Conservation (phyloP, 176 grass and related monocot genomes). For the Rhynchospora breviuscula region DNA sequence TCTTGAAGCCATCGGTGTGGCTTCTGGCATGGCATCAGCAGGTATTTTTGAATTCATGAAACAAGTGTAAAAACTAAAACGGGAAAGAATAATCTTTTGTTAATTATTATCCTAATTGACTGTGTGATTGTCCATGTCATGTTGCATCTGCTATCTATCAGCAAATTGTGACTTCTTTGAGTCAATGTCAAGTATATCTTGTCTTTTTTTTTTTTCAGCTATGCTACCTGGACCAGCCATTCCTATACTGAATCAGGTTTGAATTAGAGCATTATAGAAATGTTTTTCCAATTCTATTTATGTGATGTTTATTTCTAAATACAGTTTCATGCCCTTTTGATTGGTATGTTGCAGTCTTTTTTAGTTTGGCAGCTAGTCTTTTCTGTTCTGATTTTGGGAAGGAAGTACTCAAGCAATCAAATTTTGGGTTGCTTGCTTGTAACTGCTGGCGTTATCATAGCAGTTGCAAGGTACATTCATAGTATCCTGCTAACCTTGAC, state of each 20-base stretch:
- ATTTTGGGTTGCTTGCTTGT: slow-evolving; percentile 82
- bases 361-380: slow-evolving; percentile 90
- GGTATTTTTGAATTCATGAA: slow-evolving; percentile 31
- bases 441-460: slow-evolving; percentile 62
- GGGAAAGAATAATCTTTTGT: background rate
- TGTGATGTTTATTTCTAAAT: background rate
- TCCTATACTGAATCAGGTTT: slow-evolving; percentile 90
- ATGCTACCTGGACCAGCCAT: slow-evolving; percentile 81
- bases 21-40: slow-evolving; percentile 89
- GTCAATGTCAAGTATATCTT: slow-evolving; percentile 8
- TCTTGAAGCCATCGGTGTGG: slow-evolving; percentile 72
- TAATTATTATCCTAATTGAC: slow-evolving; percentile 12
- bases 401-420: slow-evolving; percentile 70
- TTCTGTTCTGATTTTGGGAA: slow-evolving; percentile 67
- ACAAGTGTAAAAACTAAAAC: background rate
- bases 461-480: slow-evolving; percentile 58
- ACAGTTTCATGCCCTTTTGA: background rate
- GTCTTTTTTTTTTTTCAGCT: slow-evolving; percentile 36
- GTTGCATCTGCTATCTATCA: background rate
- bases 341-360: slow-evolving; percentile 72
- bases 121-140: background rate
- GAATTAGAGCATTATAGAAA: background rate
- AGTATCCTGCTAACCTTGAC: background rate
- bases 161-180: background rate
- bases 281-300: background rate